A percentile compares a stretch with the other conserved stretches of the same genome.
Conservation (phyloP, 2,329 filamentous ascomycete species). For the Ilyonectria destructans region DNA sequence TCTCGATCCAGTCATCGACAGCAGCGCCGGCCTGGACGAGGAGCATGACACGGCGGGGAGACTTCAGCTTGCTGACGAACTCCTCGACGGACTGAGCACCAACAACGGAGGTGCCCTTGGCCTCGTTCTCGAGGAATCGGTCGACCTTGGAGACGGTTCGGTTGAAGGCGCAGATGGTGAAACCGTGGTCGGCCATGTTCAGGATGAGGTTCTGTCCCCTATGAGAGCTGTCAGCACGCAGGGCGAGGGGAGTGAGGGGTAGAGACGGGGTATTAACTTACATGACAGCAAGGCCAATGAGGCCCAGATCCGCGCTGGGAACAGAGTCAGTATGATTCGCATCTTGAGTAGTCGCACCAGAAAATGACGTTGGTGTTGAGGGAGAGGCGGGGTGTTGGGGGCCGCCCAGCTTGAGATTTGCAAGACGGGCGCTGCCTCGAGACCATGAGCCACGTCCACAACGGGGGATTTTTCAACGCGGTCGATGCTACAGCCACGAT, state of each 20-base stretch:
- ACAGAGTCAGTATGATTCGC: conserved; percentile 70
- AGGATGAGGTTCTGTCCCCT: conserved; percentile 90
- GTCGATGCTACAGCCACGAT: conserved; percentile 17
- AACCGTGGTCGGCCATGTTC: conserved; percentile 92
- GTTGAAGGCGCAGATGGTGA: conserved; percentile 99
- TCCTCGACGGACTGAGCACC: conserved; percentile 95
- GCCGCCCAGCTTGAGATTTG: conserved; percentile 81
- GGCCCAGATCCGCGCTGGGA: conserved; percentile 88
- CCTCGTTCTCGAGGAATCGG: conserved; percentile 91
- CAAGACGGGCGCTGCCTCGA: conserved; percentile 78
- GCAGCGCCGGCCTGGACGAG: conserved; percentile 98
- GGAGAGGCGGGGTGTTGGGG: conserved; percentile 61
- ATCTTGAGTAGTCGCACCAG: conserved; percentile 47
- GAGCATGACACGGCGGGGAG: conserved; percentile 96
- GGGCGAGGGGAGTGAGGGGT: conserved; percentile 36
- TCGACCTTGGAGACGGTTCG: conserved; percentile 99
- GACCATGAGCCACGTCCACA: conserved; percentile 56
- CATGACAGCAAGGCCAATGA: conserved; percentile 95
- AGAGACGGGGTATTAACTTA: conserved; percentile 58
- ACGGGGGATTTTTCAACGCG: conserved; percentile 38
- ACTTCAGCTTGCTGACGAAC: conserved; percentile 97
- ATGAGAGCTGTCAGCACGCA: conserved; percentile 37
- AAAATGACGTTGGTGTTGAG: conserved; percentile 49
- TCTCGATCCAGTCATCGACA: conserved; percentile 99
- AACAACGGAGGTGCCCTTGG: conserved; percentile 95